Evolutionary conservation across 202 grass and related monocot species (phyloP).

Genomic region (Sporobolus alterniflorus): DNA sequence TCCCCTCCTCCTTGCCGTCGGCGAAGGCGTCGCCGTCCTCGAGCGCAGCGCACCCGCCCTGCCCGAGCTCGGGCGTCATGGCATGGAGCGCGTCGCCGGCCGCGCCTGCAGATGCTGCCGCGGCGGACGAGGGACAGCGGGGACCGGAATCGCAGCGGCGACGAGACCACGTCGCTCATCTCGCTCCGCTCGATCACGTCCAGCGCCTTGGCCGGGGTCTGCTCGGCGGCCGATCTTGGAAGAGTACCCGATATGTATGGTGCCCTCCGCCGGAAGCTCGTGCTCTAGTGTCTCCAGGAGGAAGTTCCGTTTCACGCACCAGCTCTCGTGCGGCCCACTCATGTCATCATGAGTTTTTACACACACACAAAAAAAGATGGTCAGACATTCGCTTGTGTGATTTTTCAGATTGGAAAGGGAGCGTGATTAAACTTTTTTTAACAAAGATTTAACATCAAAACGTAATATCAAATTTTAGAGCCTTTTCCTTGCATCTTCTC

Average conservation of each 20-base stretch:
- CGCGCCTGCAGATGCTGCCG: slow-evolving; percentile 52
- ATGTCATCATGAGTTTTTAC: background rate
- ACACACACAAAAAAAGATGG: background rate
- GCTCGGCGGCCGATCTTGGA: slow-evolving; percentile 52
- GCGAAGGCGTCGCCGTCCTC: slow-evolving; percentile 77
- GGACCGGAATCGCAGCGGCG: slow-evolving; percentile 61
- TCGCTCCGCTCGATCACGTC: slow-evolving; percentile 59
- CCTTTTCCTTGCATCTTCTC: slow-evolving; percentile 58
- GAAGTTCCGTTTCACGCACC: slow-evolving; percentile 60
- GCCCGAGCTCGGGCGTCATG: slow-evolving; percentile 78
- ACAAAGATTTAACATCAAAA: background rate
- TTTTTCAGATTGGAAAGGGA: background rate
- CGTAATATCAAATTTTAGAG: background rate
- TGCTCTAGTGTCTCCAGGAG: slow-evolving; percentile 57
- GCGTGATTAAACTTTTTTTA: too few relatives aligned
- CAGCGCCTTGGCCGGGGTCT: slow-evolving; percentile 49
- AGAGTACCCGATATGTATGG: slow-evolving; percentile 81
- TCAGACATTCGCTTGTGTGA: background rate
- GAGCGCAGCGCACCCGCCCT: slow-evolving; percentile 75
- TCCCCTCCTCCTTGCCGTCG: background rate
- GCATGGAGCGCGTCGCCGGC: slow-evolving; percentile 82
- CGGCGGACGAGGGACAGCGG: slow-evolving; percentile 61
- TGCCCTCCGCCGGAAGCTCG: slow-evolving; percentile 53
- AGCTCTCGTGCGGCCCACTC: slow-evolving; percentile 54
- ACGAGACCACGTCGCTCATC: slow-evolving; percentile 54